A percentile compares a stretch with the other conserved stretches of the same genome.
These are phyloP conservation scores for Graphium sp. DNA, from an alignment of 2,329 filamentous ascomycete species.

Conservation along the genomic window DNA sequence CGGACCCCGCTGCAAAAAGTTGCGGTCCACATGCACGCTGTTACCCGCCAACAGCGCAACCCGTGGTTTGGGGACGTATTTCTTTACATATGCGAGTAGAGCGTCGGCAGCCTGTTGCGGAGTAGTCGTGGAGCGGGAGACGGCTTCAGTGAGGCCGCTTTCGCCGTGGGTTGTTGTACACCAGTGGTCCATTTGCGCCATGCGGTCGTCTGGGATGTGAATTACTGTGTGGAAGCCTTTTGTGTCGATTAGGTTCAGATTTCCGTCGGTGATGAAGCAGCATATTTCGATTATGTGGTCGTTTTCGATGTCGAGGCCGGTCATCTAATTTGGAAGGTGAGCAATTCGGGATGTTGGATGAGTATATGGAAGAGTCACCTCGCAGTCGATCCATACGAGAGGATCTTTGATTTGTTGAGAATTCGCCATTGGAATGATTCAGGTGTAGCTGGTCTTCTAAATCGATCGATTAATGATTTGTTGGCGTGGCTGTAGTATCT, in stretches of 20 bases:
- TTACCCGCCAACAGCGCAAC: conserved; percentile 74
- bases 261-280: conserved; percentile 74
- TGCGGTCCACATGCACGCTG: conserved; percentile 77
- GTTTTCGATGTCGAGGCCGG: conserved; percentile 44
- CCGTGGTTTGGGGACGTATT: conserved; percentile 47
- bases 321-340: conserved; percentile 50
- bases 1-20: conserved; percentile 59
- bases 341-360: neutral
- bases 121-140: conserved; percentile 56
- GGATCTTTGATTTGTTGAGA: too few relatives aligned
- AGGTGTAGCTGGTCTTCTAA: too few relatives aligned
- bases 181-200: conserved; percentile 78
- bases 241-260: conserved; percentile 60
- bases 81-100: conserved; percentile 64
- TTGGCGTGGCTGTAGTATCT: too few relatives aligned
- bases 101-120: conserved; percentile 53
- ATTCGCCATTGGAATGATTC: too few relatives aligned
- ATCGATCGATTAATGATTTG: too few relatives aligned
- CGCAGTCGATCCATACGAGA: conserved; percentile 72
- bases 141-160: conserved; percentile 67
- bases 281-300: conserved; percentile 86
- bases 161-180: conserved; percentile 64
- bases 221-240: conserved; percentile 67
- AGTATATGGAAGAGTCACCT: conserved; percentile 16
- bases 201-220: conserved; percentile 50